Evolutionary conservation across 345 rosid genomes (phyloP).

Genomic region (Zanthoxylum bungeanum): DNA sequence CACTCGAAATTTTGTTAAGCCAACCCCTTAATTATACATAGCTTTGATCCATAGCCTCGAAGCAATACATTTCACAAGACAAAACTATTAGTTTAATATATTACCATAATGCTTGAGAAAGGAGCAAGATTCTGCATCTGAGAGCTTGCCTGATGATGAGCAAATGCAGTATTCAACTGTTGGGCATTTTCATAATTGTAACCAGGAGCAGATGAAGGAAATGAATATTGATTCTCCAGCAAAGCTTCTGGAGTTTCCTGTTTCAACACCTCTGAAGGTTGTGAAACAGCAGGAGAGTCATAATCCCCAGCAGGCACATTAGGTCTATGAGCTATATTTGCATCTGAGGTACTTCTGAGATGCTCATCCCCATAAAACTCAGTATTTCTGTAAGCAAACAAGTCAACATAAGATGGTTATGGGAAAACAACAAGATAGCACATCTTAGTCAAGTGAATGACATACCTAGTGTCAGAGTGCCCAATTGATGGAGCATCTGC

Average conservation of each 20-base stretch:
- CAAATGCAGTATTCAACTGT: slow-evolving; percentile 57
- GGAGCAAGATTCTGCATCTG: slow-evolving; percentile 65
- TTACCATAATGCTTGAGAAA: slow-evolving; percentile 84
- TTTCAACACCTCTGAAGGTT: slow-evolving; percentile 51
- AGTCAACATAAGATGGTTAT: not conserved
- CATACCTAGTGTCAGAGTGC: slow-evolving; percentile 66
- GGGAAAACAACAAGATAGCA: not conserved
- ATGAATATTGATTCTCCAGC: slow-evolving; percentile 67
- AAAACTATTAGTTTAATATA: not conserved
- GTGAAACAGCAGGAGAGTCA: slow-evolving; percentile 60
- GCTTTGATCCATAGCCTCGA: too few species aligned
- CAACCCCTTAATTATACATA: not conserved
- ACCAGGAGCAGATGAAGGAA: slow-evolving; percentile 61
- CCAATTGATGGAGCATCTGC: slow-evolving; percentile 44
- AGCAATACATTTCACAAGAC: slow-evolving; percentile 1
- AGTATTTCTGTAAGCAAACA: slow-evolving; percentile 46
- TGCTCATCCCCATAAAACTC: slow-evolving; percentile 77
- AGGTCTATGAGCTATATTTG: slow-evolving; percentile 46
- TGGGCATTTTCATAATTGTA: slow-evolving; percentile 64
- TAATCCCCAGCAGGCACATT: slow-evolving; percentile 45
- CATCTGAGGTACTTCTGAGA: slow-evolving; percentile 55
- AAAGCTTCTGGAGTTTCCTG: slow-evolving; percentile 58
- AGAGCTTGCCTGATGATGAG: slow-evolving; percentile 53
- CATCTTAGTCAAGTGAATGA: not conserved
- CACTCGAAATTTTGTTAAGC: not conserved